Conservation (phyloP, 2,329 filamentous ascomycete species). For the Macrophomina phaseolina region DNA sequence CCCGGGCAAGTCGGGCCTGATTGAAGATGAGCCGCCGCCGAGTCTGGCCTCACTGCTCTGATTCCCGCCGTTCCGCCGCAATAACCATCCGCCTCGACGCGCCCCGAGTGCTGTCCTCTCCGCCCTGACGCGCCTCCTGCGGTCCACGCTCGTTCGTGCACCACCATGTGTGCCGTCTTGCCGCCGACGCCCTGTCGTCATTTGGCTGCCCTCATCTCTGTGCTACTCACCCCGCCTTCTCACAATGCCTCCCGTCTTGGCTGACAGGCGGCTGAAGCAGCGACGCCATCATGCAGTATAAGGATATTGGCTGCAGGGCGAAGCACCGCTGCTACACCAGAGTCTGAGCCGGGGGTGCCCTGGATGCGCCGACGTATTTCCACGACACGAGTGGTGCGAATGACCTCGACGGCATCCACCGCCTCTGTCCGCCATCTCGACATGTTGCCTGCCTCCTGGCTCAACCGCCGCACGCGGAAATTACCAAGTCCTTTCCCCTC, state of each 20-base stretch:
- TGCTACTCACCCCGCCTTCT: constrained; percentile 11
- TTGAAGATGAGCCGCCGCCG: not conserved
- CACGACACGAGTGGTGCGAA: not conserved
- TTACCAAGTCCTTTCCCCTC: constrained; percentile 15
- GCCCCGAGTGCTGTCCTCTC: not conserved
- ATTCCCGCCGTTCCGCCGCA: not conserved
- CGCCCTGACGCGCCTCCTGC: not conserved
- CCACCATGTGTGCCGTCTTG: not conserved
- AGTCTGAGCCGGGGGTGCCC: not conserved
- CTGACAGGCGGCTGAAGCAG: constrained; percentile 11
- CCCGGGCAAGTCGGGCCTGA: constrained; percentile 4
- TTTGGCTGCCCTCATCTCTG: constrained; percentile 8
- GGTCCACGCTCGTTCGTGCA: not conserved
- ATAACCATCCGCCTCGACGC: not conserved
- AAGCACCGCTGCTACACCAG: not conserved
- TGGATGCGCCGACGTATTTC: too few species aligned
- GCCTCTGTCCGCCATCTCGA: constrained; percentile 2
- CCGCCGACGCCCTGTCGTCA: not conserved
- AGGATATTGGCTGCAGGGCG: not conserved
- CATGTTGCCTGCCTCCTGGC: not conserved
- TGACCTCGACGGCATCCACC: not conserved
- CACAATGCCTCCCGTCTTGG: not conserved
- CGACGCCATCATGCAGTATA: not conserved
- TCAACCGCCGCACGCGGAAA: constrained; percentile 1
- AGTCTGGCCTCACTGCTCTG: not conserved